Conservation (phyloP, 2,329 filamentous ascomycete species). For the Mycosphaerella sp. region DNA sequence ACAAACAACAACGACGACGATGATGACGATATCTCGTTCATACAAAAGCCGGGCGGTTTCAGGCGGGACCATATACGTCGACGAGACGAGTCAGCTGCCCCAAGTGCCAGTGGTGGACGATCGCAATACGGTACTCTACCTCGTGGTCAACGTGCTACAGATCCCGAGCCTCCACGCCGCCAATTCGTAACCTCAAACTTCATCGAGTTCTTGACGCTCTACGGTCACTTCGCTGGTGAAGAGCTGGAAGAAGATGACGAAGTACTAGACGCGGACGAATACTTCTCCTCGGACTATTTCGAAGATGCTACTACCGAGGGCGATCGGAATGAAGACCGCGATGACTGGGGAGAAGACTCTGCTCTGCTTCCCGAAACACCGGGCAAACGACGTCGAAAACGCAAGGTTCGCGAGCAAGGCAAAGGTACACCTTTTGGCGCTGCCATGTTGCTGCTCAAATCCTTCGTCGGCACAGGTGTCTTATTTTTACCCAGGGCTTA, state of each 20-base stretch:
- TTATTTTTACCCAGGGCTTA: slow-evolving; percentile 89
- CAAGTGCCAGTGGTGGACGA: slow-evolving; percentile 37
- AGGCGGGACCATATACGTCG: slow-evolving; percentile 81
- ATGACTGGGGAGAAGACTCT: slow-evolving; percentile 81
- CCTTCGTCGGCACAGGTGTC: slow-evolving; percentile 94
- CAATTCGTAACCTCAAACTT: slow-evolving; percentile 84
- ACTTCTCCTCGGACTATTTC: slow-evolving; percentile 74
- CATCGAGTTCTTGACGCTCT: slow-evolving; percentile 88
- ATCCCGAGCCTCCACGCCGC: slow-evolving; percentile 28
- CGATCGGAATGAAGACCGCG: slow-evolving; percentile 49
- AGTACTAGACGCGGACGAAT: slow-evolving; percentile 76
- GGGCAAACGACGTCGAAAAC: slow-evolving; percentile 63
- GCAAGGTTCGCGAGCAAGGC: slow-evolving; percentile 68
- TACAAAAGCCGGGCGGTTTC: slow-evolving; percentile 91
- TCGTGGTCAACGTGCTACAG: slow-evolving; percentile 2
- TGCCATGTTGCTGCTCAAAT: slow-evolving; percentile 82
- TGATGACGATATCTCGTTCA: slow-evolving; percentile 72
- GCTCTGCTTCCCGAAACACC: slow-evolving; percentile 59
- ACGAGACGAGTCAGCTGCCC: slow-evolving; percentile 52
- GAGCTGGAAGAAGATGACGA: slow-evolving; percentile 96
- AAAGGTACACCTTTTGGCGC: slow-evolving; percentile 74
- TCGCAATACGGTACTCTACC: slow-evolving; percentile 18
- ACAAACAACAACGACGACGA: slow-evolving; percentile 73
- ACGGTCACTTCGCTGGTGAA: slow-evolving; percentile 96
- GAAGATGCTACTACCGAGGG: slow-evolving; percentile 44